Evolutionary conservation across 2,329 filamentous ascomycete species (phyloP).

Genomic region (Colletotrichum endophyticum): DNA sequence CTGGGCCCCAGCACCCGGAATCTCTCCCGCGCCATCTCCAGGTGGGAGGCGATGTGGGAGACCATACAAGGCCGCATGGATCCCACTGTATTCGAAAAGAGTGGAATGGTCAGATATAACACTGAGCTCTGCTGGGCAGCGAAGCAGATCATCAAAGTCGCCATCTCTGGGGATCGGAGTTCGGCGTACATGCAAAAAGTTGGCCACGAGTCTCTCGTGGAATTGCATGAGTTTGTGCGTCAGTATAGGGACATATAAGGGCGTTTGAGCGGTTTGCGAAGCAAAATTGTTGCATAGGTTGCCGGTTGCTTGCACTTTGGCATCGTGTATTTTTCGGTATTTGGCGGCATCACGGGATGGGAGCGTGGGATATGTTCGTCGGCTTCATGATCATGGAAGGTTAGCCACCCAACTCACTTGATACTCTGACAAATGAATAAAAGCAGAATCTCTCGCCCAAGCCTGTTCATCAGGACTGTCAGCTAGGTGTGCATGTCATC

Average conservation of each 20-base stretch:
- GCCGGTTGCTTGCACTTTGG: neutral
- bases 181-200: constrained; percentile 17
- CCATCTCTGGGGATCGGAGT: constrained; percentile 6
- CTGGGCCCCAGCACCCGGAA: constrained; percentile 5
- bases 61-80: neutral
- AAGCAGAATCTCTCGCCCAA: neutral
- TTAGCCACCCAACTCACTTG: neutral
- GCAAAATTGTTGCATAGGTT: neutral
- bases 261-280: neutral
- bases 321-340: neutral
- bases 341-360: neutral
- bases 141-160: constrained; percentile 6
- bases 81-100: neutral
- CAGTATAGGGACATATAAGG: constrained; percentile 5
- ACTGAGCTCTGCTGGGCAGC: constrained; percentile 16
- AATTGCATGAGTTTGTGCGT: constrained; percentile 10
- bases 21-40: constrained; percentile 19
- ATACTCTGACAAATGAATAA: neutral
- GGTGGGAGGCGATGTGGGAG: constrained; percentile 27
- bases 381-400: neutral
- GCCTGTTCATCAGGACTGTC: neutral
- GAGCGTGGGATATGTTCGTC: neutral
- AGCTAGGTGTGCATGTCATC: neutral
- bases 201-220: constrained; percentile 6
- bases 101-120: constrained; percentile 9